These are phyloP conservation scores for Cladosporium velox DNA, from an alignment of 2,329 filamentous ascomycete species.

Conservation along the genomic window DNA sequence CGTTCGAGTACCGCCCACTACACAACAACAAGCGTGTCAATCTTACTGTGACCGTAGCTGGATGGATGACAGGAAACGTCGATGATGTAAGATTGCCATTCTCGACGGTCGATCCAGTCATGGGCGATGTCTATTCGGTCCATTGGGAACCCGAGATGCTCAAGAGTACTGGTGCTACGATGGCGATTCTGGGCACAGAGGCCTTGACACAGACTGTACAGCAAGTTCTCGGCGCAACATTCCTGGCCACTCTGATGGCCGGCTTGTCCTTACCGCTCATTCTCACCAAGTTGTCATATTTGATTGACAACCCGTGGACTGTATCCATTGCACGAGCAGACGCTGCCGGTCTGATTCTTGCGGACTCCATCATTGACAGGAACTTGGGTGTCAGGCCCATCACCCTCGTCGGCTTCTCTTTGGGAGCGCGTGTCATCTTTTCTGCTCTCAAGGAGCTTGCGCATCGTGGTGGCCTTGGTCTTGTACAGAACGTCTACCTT, in stretches of 20 bases:
- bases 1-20: conserved; percentile 92
- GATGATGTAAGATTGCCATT: conserved; percentile 95
- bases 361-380: conserved; percentile 88
- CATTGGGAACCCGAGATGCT: conserved; percentile 99
- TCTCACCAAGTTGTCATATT: conserved; percentile 87
- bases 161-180: conserved; percentile 95
- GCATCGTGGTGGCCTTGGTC: conserved; percentile 76
- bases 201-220: conserved; percentile 94
- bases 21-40: conserved; percentile 99
- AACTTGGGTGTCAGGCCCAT: conserved; percentile 89
- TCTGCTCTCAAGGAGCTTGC: conserved; percentile 86
- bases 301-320: conserved; percentile 98
- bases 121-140: conserved; percentile 97
- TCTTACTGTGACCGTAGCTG: conserved; percentile 89
- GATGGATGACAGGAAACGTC: conserved; percentile 98
- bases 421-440: conserved; percentile 90
- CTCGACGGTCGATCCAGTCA: conserved; percentile 93
- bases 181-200: conserved; percentile 97
- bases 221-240: conserved; percentile 88
- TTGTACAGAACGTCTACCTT: conserved; percentile 93
- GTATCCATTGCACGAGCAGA: conserved; percentile 92
- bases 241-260: conserved; percentile 86
- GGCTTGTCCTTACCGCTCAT: conserved; percentile 90
- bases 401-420: conserved; percentile 91
- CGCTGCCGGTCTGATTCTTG: conserved; percentile 84